phyloP scores from a whole-genome alignment of 1,139 yeast genomes.

The Sugiyamaella paludigena region DNA sequence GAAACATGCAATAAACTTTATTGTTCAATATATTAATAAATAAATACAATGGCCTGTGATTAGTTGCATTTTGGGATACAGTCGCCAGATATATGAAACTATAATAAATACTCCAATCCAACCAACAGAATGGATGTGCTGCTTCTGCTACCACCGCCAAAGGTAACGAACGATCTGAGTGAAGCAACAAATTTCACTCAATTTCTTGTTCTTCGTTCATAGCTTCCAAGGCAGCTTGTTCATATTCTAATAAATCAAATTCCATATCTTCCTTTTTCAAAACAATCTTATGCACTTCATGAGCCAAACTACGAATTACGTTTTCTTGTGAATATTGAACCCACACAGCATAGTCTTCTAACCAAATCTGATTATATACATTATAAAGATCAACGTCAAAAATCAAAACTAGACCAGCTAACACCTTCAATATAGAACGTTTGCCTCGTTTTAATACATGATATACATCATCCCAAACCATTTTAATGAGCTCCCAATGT shows the following conservation, averaged over 20 bases:
- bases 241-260: constrained; percentile 33
- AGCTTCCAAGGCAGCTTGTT: constrained; percentile 26
- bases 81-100: no score
- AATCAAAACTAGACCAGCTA: constrained; percentile 64
- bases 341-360: constrained; percentile 84
- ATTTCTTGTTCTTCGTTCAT: not conserved
- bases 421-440: constrained; percentile 55
- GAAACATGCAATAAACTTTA: no score
- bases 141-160: no score
- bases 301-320: constrained; percentile 60
- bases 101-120: no score
- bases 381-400: constrained; percentile 84
- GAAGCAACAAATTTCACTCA: no score
- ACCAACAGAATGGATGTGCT: no score
- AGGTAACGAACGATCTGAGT: no score
- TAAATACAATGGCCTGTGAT: no score
- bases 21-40: no score
- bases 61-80: no score
- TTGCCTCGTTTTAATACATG: constrained; percentile 66
- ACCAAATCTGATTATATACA: constrained; percentile 74
- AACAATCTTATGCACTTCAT: constrained; percentile 47
- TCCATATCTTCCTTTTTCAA: constrained; percentile 31
- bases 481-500: constrained; percentile 55
- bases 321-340: constrained; percentile 54
- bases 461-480: constrained; percentile 77